These are phyloP conservation scores for Sugiyamaella floridensis DNA, from an alignment of 805 yeast species.

Conservation along the genomic window DNA sequence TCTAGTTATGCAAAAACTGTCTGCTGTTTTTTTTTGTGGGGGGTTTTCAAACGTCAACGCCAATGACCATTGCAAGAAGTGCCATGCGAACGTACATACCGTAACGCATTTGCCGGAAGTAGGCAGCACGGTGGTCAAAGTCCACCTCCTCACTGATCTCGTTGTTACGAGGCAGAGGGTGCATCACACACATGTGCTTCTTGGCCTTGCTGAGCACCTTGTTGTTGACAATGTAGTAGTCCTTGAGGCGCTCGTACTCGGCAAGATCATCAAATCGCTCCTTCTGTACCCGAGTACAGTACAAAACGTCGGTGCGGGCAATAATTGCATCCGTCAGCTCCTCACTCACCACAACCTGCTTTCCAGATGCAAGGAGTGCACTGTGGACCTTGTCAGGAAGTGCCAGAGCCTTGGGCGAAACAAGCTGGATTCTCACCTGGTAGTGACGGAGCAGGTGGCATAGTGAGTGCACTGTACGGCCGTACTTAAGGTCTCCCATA, in stretches of 20 bases:
- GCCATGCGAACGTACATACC: conserved; percentile 99
- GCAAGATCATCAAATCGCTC: conserved; percentile 78
- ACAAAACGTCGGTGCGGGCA: conserved; percentile 85
- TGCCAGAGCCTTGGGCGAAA: conserved; percentile 80
- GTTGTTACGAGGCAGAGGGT: conserved; percentile 94
- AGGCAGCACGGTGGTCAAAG: conserved; percentile 98
- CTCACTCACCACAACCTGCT: conserved; percentile 68
- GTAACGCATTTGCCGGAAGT: conserved; percentile 98
- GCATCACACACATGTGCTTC: conserved; percentile 98
- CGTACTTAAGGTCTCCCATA: conserved; percentile 98
- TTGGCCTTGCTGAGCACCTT: conserved; percentile 85
- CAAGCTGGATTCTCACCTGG: conserved; percentile 87
- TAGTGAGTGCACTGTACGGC: conserved; percentile 97
- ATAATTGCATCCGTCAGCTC: conserved; percentile 77
- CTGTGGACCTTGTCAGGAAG: conserved; percentile 70
- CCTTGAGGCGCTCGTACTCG: conserved; percentile 83
- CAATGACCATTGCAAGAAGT: conserved; percentile 93
- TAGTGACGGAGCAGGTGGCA: conserved; percentile 85
- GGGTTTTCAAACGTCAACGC: conserved; percentile 62
- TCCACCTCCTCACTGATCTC: conserved; percentile 98
- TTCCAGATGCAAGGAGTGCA: conserved; percentile 57
- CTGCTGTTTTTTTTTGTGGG: neutral
- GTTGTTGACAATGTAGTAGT: conserved; percentile 88
- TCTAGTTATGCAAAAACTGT: neutral
- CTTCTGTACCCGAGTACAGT: conserved; percentile 97